phyloP scores from a whole-genome alignment of 345 rosid species.

The Linum tenue region DNA sequence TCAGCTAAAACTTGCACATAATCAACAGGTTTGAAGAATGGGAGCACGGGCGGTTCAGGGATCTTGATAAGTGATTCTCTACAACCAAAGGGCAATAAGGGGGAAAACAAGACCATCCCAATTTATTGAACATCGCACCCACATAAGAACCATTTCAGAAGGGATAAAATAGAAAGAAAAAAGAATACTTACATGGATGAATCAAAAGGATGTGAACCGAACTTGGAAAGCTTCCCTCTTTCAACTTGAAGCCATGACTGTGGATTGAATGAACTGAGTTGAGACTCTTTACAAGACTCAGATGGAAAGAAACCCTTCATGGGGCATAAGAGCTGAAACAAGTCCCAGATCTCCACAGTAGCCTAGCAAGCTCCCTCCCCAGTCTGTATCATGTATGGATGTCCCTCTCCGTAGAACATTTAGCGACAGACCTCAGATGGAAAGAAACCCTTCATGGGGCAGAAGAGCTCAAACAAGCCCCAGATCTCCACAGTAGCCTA shows the following conservation, averaged over 20 bases:
- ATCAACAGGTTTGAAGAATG: constrained; percentile 74
- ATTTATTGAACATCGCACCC: neutral
- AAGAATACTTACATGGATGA: constrained; percentile 63
- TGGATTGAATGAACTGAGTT: constrained; percentile 72
- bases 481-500: constrained; percentile 28
- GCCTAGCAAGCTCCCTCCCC: constrained; percentile 27
- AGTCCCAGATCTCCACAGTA: constrained; percentile 97
- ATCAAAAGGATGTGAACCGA: constrained; percentile 30
- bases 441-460: constrained; percentile 83
- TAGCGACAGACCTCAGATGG: constrained; percentile 37
- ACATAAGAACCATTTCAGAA: neutral
- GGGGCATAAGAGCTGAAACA: constrained; percentile 74
- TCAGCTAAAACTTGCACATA: constrained; percentile 94
- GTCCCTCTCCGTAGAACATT: too few relatives aligned
- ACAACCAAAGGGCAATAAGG: constrained; percentile 16
- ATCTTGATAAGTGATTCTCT: constrained; percentile 97
- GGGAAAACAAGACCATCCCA: constrained; percentile 10
- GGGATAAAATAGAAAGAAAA: neutral
- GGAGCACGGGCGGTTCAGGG: constrained; percentile 66
- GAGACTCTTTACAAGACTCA: constrained; percentile 80
- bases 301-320: constrained; percentile 82
- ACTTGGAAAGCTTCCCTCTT: constrained; percentile 71
- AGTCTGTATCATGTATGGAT: neutral
- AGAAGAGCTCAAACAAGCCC: constrained; percentile 74
- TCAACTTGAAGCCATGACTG: constrained; percentile 99